Evolutionary conservation across 1,284 basidiomycete genomes (phyloP).

Genomic region (Mycosarcoma maydis): DNA sequence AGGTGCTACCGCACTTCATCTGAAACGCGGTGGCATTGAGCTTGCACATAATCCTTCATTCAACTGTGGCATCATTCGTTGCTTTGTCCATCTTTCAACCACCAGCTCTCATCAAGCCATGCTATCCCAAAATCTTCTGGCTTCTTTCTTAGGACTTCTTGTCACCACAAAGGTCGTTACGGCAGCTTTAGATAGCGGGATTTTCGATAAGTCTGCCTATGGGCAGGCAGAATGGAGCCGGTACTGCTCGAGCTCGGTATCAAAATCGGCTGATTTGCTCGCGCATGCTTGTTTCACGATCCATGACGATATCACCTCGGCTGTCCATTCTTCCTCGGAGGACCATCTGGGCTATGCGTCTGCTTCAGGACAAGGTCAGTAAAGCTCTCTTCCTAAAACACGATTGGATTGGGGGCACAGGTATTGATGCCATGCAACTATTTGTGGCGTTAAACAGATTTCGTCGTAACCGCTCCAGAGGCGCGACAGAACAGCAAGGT

Average conservation of each 20-base stretch:
- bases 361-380: constrained; percentile 25
- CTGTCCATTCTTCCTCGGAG: constrained; percentile 14
- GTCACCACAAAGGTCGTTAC: background rate
- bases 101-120: too few relatives aligned
- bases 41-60: too few relatives aligned
- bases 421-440: too few relatives aligned
- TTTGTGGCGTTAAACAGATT: too few relatives aligned
- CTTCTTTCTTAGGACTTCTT: constrained; percentile 3
- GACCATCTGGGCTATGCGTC: constrained; percentile 16
- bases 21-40: too few relatives aligned
- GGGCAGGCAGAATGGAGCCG: constrained; percentile 22
- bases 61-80: too few relatives aligned
- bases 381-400: too few relatives aligned
- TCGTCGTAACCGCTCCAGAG: constrained; percentile 19
- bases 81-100: too few relatives aligned
- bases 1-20: too few relatives aligned
- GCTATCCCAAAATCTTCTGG: background rate
- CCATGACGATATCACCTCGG: constrained; percentile 12
- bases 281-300: constrained; percentile 28
- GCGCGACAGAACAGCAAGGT: constrained; percentile 12
- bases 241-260: constrained; percentile 4
- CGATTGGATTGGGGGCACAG: too few relatives aligned
- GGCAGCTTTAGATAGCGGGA: background rate
- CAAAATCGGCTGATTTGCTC: background rate
- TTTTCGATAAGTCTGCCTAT: constrained; percentile 16